Evolutionary conservation across 495 filamentous ascomycete genomes (phyloP).

Genomic region (Penicillium silybi): DNA sequence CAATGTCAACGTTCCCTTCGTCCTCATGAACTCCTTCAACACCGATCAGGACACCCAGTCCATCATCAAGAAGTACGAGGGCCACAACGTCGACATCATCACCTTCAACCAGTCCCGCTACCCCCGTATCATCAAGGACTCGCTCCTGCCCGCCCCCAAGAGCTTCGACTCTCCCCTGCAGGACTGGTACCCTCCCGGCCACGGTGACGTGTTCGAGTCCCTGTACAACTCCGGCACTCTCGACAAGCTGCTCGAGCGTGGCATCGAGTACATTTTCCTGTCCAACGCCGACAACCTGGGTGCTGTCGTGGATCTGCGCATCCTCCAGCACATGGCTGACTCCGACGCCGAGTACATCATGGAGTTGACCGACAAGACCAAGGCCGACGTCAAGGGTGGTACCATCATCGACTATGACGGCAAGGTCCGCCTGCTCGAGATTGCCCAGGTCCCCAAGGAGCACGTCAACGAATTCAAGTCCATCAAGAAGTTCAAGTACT

Average conservation of each 20-base stretch:
- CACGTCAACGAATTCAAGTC: constrained; percentile 99
- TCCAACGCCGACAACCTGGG: constrained; percentile 99
- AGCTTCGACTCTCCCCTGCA: constrained; percentile 79
- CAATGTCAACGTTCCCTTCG: constrained; percentile 94
- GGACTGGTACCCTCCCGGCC: constrained; percentile 98
- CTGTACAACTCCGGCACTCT: constrained; percentile 99
- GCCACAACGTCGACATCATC: constrained; percentile 98
- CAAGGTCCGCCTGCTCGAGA: constrained; percentile 92
- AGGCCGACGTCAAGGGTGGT: constrained; percentile 99
- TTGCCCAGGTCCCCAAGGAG: constrained; percentile 99
- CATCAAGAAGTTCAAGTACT: constrained; percentile 99
- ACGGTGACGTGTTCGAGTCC: constrained; percentile 99
- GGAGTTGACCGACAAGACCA: constrained; percentile 99
- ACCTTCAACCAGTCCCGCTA: constrained; percentile 99
- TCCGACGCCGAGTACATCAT: constrained; percentile 96
- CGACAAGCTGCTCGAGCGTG: constrained; percentile 89
- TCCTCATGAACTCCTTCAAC: constrained; percentile 99
- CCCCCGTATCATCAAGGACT: constrained; percentile 96
- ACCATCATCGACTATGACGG: constrained; percentile 99
- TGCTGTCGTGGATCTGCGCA: constrained; percentile 93
- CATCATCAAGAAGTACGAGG: constrained; percentile 99
- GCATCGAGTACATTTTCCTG: constrained; percentile 97
- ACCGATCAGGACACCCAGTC: constrained; percentile 96
- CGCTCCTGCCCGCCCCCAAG: constrained; percentile 92
- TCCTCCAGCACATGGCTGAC: constrained; percentile 99